Conservation (phyloP, 176 grass and related monocot genomes). For the Musa itinerans region DNA sequence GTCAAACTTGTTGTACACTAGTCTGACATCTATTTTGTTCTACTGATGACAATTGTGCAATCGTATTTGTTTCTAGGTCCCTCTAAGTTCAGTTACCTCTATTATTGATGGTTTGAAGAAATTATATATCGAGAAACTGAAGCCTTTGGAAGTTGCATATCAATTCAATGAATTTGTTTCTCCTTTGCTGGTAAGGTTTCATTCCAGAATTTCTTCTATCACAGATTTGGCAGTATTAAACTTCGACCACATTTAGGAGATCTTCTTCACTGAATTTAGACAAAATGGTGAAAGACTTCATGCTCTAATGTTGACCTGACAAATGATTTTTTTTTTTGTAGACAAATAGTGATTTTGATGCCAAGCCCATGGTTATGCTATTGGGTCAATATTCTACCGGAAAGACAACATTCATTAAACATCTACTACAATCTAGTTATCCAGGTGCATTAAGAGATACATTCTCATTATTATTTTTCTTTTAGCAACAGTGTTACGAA, state of each 20-base stretch:
- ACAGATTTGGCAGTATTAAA: neutral
- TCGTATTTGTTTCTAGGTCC: constrained; percentile 37
- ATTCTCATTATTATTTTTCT: neutral
- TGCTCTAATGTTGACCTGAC: neutral
- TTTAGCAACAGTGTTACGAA: too few species aligned
- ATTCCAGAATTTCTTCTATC: neutral
- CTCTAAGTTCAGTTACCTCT: constrained; percentile 81
- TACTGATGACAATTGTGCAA: neutral
- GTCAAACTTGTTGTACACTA: constrained; percentile 33
- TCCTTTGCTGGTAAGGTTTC: constrained; percentile 57
- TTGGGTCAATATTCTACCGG: constrained; percentile 99
- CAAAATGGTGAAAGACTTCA: neutral
- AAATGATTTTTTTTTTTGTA: constrained; percentile 24
- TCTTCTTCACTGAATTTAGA: neutral
- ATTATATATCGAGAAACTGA: constrained; percentile 86
- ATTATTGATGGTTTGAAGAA: constrained; percentile 92
- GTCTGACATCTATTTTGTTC: constrained; percentile 6
- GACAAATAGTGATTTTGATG: constrained; percentile 99
- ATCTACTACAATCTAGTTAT: constrained; percentile 74
- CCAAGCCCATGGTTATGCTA: constrained; percentile 99
- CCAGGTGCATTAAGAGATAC: constrained; percentile 46
- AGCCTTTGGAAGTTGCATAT: constrained; percentile 96
- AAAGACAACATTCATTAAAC: constrained; percentile 99
- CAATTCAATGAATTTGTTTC: constrained; percentile 96
- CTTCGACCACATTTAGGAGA: neutral